Evolutionary conservation across 1,284 basidiomycete species (phyloP).

Genomic region (Stereum hirsutum): DNA sequence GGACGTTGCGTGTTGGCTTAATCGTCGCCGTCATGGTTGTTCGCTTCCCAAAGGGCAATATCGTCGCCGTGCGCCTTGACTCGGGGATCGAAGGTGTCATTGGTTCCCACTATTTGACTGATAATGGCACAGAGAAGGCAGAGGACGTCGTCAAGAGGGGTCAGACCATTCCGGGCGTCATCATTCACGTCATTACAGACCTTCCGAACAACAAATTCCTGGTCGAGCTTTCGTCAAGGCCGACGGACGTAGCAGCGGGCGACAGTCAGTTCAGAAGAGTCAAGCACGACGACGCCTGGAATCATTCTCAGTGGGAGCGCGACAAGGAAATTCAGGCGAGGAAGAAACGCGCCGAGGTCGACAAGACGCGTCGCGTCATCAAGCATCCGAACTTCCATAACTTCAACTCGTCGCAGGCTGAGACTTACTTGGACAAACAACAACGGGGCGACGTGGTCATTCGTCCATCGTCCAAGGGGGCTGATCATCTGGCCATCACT

Average conservation of each 20-base stretch:
- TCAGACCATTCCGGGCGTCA: conserved; percentile 76
- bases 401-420: conserved; percentile 87
- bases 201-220: conserved; percentile 55
- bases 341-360: conserved; percentile 77
- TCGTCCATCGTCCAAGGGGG: conserved; percentile 91
- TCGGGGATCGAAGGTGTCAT: conserved; percentile 90
- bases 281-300: conserved; percentile 61
- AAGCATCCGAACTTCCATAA: conserved; percentile 99
- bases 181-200: conserved; percentile 67
- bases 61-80: conserved; percentile 69
- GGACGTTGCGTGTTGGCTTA: conserved; percentile 73
- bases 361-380: conserved; percentile 78
- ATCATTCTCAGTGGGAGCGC: conserved; percentile 53
- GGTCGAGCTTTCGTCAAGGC: conserved; percentile 74
- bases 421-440: conserved; percentile 83
- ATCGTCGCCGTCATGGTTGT: conserved; percentile 79
- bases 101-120: conserved; percentile 55
- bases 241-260: conserved; percentile 58
- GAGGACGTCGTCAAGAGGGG: conserved; percentile 55
- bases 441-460: conserved; percentile 95
- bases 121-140: conserved; percentile 30
- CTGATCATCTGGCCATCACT: conserved; percentile 92
- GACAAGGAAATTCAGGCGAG: conserved; percentile 73
- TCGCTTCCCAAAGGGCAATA: conserved; percentile 43
- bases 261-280: conserved; percentile 59